Evolutionary conservation across 139 green algal genomes (phyloP).

Genomic region (Desmodesmus armatus): DNA sequence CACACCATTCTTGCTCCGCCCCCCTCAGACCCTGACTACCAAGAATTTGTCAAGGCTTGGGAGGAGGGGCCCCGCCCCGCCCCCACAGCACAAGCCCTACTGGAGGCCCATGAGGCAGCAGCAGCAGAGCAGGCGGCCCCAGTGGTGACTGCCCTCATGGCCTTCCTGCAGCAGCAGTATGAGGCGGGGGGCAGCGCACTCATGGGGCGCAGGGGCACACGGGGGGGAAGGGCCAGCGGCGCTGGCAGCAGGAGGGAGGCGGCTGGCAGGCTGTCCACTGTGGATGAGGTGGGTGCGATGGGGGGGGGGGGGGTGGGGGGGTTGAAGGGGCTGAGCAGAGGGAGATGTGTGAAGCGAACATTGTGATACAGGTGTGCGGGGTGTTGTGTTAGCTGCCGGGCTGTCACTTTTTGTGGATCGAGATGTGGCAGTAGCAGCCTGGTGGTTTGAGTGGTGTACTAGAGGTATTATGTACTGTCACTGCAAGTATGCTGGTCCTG

Average conservation of each 20-base stretch:
- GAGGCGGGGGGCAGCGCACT: slow-evolving; percentile 31
- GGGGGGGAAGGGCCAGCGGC: background rate
- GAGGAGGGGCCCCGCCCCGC: slow-evolving; percentile 58
- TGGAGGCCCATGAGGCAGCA: slow-evolving; percentile 47
- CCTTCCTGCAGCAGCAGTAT: slow-evolving; percentile 48
- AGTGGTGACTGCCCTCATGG: slow-evolving; percentile 56
- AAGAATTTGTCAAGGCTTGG: slow-evolving; percentile 66
- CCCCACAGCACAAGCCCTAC: slow-evolving; percentile 58
- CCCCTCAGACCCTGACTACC: slow-evolving; percentile 76
- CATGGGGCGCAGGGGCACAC: background rate
- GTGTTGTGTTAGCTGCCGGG: too few species aligned
- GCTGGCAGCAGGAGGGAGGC: slow-evolving; percentile 15
- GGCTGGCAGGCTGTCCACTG: background rate
- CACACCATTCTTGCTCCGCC: background rate
- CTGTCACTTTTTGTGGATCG: too few species aligned
- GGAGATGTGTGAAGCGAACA: too few species aligned
- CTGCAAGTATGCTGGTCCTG: too few species aligned
- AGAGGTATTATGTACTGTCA: too few species aligned
- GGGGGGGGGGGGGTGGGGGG: too few species aligned
- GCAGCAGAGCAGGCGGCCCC: background rate
- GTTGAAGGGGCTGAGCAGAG: too few species aligned
- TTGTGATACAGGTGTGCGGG: too few species aligned
- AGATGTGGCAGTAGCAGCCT: too few species aligned
- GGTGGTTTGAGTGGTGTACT: too few species aligned
- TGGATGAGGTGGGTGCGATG: background rate